Percentiles rank a stretch among this genome's conserved stretches.
Conservation (phyloP, 768 basidiomycete species). For the Guyanaporus albipodus region DNA sequence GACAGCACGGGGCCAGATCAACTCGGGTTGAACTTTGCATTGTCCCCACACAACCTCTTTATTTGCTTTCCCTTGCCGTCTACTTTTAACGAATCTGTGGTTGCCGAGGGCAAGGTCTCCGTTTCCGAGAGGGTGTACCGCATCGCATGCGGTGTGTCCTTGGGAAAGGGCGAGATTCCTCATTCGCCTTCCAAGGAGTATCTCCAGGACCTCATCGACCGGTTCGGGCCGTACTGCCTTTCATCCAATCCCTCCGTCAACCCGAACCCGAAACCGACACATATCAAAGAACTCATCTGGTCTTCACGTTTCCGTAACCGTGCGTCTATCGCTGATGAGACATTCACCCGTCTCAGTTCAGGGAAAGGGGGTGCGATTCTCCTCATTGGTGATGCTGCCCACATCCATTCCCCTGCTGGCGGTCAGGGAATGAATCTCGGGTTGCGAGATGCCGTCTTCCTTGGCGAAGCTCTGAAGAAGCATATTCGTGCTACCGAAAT, state of each 20-base stretch:
- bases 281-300: slow-evolving; percentile 39
- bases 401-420: slow-evolving; percentile 50
- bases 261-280: slow-evolving; percentile 21
- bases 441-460: slow-evolving; percentile 46
- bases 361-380: slow-evolving; percentile 17
- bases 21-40: slow-evolving; percentile 16
- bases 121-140: slow-evolving; percentile 31
- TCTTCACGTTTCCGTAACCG: slow-evolving; percentile 42
- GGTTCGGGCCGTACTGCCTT: slow-evolving; percentile 34
- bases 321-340: slow-evolving; percentile 39
- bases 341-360: slow-evolving; percentile 30
- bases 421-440: slow-evolving; percentile 59
- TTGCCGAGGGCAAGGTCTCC: slow-evolving; percentile 1
- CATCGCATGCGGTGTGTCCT: slow-evolving; percentile 38
- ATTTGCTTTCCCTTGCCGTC: slow-evolving; percentile 35
- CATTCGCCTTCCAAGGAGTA: slow-evolving; percentile 38
- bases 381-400: slow-evolving; percentile 45
- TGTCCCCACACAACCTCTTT: slow-evolving; percentile 32
- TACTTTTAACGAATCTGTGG: slow-evolving; percentile 19
- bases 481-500: slow-evolving; percentile 26
- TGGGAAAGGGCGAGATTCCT: slow-evolving; percentile 34
- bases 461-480: slow-evolving; percentile 38
- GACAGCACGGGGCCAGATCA: slow-evolving; percentile 1
- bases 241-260: slow-evolving; percentile 35
- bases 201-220: slow-evolving; percentile 40